phyloP scores from a whole-genome alignment of 768 basidiomycete genomes.

The Termitomyces sp. region DNA sequence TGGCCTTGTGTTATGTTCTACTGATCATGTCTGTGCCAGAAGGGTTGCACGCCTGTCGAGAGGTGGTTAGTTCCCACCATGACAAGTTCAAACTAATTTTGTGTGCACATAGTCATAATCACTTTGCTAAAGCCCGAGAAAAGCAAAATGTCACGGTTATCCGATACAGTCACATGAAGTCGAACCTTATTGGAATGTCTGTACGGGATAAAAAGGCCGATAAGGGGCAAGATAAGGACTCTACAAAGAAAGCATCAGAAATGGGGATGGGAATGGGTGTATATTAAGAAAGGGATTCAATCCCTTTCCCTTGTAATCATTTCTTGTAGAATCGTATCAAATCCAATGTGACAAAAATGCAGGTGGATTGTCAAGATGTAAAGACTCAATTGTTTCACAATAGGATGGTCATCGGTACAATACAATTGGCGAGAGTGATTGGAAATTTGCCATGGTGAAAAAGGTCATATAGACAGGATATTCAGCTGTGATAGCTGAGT shows the following conservation, averaged over 20 bases:
- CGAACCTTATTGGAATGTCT: too few species aligned
- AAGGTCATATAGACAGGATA: not conserved
- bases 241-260: too few species aligned
- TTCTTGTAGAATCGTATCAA: not conserved
- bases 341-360: not conserved
- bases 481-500: not conserved
- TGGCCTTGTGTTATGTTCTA: constrained; percentile 6
- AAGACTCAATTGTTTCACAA: too few species aligned
- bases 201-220: too few species aligned
- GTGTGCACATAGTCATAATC: too few species aligned
- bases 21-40: constrained; percentile 20
- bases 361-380: not conserved
- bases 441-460: not conserved
- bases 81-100: not conserved
- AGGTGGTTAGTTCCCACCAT: constrained; percentile 9
- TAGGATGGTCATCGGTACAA: not conserved
- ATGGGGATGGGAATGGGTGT: too few species aligned
- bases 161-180: too few species aligned
- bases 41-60: constrained; percentile 18
- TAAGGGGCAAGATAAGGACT: too few species aligned
- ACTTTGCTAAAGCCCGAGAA: too few species aligned
- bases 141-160: too few species aligned
- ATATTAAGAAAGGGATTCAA: too few species aligned
- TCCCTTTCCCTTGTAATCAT: not conserved
- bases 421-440: not conserved